Evolutionary conservation across 371 early-diverging fungal genomes (phyloP).

Genomic region (Apophysomyces variabilis): DNA sequence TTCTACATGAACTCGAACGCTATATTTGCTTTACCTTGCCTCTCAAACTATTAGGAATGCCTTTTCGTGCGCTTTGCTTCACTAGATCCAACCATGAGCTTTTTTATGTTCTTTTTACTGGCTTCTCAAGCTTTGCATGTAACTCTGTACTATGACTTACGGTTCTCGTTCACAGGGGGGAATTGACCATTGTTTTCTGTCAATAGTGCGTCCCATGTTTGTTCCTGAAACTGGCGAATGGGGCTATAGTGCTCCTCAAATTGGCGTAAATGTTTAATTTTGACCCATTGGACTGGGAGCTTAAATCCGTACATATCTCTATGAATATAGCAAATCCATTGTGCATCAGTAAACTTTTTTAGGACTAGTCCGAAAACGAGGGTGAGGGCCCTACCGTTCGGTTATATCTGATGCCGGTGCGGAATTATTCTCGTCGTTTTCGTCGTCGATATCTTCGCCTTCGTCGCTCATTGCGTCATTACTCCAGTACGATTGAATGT

Average conservation of each 20-base stretch:
- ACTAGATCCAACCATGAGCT: conserved; percentile 35
- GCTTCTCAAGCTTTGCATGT: not conserved
- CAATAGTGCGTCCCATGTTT: conserved; percentile 56
- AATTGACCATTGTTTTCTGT: conserved; percentile 46
- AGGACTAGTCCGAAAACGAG: too few species aligned
- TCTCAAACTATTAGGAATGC: conserved; percentile 70
- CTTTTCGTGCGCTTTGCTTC: conserved; percentile 72
- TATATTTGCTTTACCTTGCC: conserved; percentile 51
- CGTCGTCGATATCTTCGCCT: not conserved
- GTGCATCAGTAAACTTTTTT: too few species aligned
- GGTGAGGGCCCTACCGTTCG: not conserved
- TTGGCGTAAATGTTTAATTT: conserved; percentile 41
- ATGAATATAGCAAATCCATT: not conserved
- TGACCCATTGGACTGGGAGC: conserved; percentile 57
- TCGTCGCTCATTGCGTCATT: not conserved
- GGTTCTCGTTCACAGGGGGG: conserved; percentile 50
- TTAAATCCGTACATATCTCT: conserved; percentile 70
- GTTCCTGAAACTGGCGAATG: conserved; percentile 47
- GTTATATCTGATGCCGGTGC: not conserved
- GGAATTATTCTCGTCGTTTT: not conserved
- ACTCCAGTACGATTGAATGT: not conserved
- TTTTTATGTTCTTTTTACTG: too few species aligned
- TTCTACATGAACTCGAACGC: not conserved
- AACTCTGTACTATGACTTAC: conserved; percentile 31
- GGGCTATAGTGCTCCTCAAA: conserved; percentile 57